Conservation (phyloP, 768 basidiomycete genomes). For the Boletus insuetus region DNA sequence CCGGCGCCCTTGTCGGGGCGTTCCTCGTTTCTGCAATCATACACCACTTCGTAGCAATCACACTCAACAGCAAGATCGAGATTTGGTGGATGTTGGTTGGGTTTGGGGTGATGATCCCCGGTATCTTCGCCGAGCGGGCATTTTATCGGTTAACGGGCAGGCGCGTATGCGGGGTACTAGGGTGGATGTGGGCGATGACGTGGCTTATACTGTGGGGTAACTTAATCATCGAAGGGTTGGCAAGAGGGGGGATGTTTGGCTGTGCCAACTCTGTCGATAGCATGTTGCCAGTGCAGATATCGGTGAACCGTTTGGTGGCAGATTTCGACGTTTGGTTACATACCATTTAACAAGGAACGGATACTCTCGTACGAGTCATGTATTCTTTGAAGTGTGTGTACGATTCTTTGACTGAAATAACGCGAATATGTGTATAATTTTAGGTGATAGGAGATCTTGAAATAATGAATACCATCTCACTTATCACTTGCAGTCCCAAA, state of each 20-base stretch:
- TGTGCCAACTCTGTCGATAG: background rate
- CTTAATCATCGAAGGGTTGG: background rate
- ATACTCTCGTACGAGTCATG: too few species aligned
- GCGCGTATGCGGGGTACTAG: background rate
- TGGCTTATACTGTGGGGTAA: background rate
- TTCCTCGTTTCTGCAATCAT: background rate
- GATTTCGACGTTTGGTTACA: background rate
- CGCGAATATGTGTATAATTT: too few species aligned
- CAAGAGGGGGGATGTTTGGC: background rate
- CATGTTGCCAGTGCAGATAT: background rate
- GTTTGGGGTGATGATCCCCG: background rate
- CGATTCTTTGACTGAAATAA: too few species aligned
- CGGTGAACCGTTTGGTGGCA: background rate
- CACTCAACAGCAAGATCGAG: background rate
- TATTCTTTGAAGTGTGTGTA: too few species aligned
- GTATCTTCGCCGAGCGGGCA: background rate
- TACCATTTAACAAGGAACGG: background rate
- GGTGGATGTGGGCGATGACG: background rate
- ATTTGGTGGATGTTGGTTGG: background rate
- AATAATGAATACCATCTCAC: too few species aligned
- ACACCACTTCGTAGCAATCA: background rate
- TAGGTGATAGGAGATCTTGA: too few species aligned
- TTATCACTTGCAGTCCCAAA: too few species aligned
- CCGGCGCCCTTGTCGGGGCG: background rate
- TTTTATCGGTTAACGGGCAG: background rate